Conservation (phyloP, 345 rosid species). For the Ceriops decandra region DNA sequence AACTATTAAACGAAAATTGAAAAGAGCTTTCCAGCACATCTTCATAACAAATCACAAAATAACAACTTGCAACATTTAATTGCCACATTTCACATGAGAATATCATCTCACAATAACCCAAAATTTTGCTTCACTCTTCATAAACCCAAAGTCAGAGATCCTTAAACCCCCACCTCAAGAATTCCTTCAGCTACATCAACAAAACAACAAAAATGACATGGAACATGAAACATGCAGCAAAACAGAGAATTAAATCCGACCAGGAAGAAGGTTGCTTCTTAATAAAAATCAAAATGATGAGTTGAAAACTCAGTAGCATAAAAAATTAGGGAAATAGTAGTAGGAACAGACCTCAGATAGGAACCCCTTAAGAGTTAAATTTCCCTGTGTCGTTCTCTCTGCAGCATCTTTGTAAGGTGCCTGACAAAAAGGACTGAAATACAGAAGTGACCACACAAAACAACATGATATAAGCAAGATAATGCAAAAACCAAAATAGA, state of each 20-base stretch:
- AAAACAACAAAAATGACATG: not conserved
- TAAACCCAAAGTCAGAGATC: not conserved
- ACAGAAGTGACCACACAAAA: constrained; percentile 19
- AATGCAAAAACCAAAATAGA: constrained; percentile 1
- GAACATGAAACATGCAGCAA: not conserved
- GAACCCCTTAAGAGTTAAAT: constrained; percentile 61
- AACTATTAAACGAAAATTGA: not conserved
- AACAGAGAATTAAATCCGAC: not conserved
- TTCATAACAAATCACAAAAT: not conserved
- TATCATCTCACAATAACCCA: too few relatives aligned
- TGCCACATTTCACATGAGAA: not conserved
- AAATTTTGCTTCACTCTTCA: not conserved
- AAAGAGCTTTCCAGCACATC: too few relatives aligned
- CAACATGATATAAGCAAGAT: constrained; percentile 7
- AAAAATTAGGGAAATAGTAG: not conserved
- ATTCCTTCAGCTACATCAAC: not conserved
- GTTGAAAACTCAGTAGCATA: not conserved
- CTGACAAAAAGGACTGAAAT: constrained; percentile 68
- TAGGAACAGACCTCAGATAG: constrained; percentile 54
- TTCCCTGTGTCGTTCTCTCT: constrained; percentile 60
- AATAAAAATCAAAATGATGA: not conserved
- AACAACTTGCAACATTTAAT: not conserved
- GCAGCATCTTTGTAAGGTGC: constrained; percentile 61
- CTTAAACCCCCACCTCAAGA: not conserved
- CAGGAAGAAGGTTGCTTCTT: not conserved